Base-by-base conservation (phyloP, 768 basidiomycete genomes). In the Boletus speciosus region DNA sequence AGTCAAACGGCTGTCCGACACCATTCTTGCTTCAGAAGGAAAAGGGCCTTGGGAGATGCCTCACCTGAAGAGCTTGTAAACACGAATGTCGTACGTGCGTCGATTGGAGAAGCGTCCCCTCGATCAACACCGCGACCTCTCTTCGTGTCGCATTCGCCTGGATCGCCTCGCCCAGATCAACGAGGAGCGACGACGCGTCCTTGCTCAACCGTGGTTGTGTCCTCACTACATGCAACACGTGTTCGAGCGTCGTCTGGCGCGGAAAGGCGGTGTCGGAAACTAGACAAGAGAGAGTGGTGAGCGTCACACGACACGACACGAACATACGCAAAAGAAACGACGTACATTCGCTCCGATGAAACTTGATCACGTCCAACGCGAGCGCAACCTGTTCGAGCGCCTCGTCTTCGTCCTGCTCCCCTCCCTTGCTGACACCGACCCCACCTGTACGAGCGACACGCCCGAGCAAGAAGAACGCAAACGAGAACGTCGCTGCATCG, bases 31-130 rank as follows among this genome's bases (percentile, higher is more conserved):
- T 4, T 32, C 8, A 32, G 9, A 11, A 32, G 4, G 11, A 29
- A 29, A 47, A 31, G 1, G 23, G 15, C 4, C 3, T 45, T 11
- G 19, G 15, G 34, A 32, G 31, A 38, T 7, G n/a, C 14, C 47
- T 25, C 44, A 93, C 94, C 80, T 94, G 92, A 3, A 98, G 75
- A 1, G 94, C 80, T 62, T 95, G 93, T n/a, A 98, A 73, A 63
- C 90, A 93, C 9, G 93, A 86, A 63, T 88, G 89, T 15, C 96
- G 81, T 2, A 90, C 91, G 63, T 92, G 88, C 0, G 85, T 85
- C 62, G 98, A 96, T 62, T 93, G 90, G n/a, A 80, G 72, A 8
- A 98, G 76, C 0, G 85, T 88, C 3, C 93, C 92, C 10, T 68
- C 72, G 23, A 98, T 73, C 39, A 98, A 73, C 16, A 84, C 80